phyloP scores from a whole-genome alignment of 2,329 filamentous ascomycete species.

The Chrysoporthe austroafricana region DNA sequence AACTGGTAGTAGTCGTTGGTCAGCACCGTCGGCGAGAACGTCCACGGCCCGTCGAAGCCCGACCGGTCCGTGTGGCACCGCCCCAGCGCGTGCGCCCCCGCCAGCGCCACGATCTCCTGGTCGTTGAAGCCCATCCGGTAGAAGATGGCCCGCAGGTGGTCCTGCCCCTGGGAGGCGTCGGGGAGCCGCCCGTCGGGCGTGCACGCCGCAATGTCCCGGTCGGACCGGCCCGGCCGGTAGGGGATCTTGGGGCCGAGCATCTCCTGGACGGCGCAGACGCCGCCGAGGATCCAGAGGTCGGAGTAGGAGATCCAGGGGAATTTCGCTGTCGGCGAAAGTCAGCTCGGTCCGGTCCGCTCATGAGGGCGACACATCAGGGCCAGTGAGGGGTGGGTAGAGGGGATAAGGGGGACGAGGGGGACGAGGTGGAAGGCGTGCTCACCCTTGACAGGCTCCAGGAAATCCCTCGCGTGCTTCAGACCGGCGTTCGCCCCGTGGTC shows the following conservation, averaged over 20 bases:
- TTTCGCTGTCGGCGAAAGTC: slow-evolving; percentile 53
- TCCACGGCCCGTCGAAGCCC: slow-evolving; percentile 89
- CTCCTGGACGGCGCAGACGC: slow-evolving; percentile 87
- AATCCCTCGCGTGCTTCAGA: slow-evolving; percentile 82
- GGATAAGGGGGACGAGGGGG: background rate
- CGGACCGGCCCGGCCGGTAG: slow-evolving; percentile 83
- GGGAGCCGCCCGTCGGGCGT: slow-evolving; percentile 86
- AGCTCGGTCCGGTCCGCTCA: slow-evolving; percentile 13
- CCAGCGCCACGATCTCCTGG: slow-evolving; percentile 90
- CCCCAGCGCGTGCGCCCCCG: slow-evolving; percentile 83
- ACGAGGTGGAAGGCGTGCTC: slow-evolving; percentile 37
- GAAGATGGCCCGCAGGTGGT: slow-evolving; percentile 91
- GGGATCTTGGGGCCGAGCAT: slow-evolving; percentile 88
- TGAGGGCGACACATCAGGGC: too few relatives aligned
- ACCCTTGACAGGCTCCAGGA: slow-evolving; percentile 90
- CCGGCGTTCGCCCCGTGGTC: slow-evolving; percentile 95
- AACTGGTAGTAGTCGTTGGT: slow-evolving; percentile 96
- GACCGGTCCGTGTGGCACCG: slow-evolving; percentile 89
- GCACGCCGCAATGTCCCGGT: slow-evolving; percentile 81
- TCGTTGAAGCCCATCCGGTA: slow-evolving; percentile 98
- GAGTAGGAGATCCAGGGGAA: slow-evolving; percentile 97
- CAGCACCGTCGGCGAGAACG: slow-evolving; percentile 85
- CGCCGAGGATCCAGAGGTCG: slow-evolving; percentile 93
- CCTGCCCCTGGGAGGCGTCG: slow-evolving; percentile 73
- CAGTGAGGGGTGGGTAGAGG: background rate